Evolutionary conservation across 2,329 filamentous ascomycete genomes (phyloP).

Genomic region (Exophiala calicioides): DNA sequence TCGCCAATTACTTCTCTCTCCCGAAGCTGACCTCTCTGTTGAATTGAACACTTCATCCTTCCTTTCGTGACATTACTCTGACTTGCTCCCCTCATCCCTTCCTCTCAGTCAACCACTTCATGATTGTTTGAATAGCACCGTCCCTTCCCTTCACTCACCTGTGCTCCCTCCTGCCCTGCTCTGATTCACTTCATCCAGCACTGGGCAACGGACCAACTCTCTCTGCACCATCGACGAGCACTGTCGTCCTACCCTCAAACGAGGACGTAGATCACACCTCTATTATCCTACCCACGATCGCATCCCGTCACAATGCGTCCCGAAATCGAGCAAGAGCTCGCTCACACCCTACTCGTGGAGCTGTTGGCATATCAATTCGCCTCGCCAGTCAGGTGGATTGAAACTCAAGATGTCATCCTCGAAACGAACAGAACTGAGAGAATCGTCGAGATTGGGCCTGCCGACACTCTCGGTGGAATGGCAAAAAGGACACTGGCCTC

Average conservation of each 20-base stretch:
- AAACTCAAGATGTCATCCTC: constrained; percentile 99
- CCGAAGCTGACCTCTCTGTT: constrained; percentile 6
- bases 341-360: constrained; percentile 97
- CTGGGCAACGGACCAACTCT: constrained; percentile 12
- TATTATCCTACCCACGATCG: constrained; percentile 26
- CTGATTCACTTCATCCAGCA: constrained; percentile 35
- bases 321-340: constrained; percentile 98
- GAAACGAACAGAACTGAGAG: constrained; percentile 94
- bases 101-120: constrained; percentile 4
- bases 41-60: constrained; percentile 15
- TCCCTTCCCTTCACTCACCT: constrained; percentile 16
- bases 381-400: constrained; percentile 98
- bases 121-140: constrained; percentile 13
- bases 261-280: constrained; percentile 23
- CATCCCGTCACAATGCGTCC: constrained; percentile 73
- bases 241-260: constrained; percentile 20
- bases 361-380: constrained; percentile 99
- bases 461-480: constrained; percentile 96
- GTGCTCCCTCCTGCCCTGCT: constrained; percentile 27
- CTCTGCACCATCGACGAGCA: constrained; percentile 1
- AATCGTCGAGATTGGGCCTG: constrained; percentile 95
- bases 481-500: constrained; percentile 91
- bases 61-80: no score
- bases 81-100: no score
- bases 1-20: constrained; percentile 23